Evolutionary conservation across 768 basidiomycete species (phyloP).

Genomic region (Symmetrospora coprosmae): DNA sequence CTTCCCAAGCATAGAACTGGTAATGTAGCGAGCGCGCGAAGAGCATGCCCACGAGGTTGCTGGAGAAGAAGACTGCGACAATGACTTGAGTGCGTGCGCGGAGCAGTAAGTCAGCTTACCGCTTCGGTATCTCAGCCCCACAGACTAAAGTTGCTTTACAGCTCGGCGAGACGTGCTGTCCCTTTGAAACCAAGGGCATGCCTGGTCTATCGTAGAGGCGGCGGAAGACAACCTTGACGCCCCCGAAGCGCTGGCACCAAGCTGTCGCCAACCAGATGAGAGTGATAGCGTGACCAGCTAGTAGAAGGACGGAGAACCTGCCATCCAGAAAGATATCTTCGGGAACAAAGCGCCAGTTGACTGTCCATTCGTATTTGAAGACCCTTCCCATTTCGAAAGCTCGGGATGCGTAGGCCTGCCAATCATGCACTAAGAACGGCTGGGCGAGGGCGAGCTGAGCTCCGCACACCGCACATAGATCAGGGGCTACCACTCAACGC

Average conservation of each 20-base stretch:
- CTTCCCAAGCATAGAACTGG: conserved; percentile 98
- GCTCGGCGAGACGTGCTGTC: too few species aligned
- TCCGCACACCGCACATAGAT: conserved; percentile 29
- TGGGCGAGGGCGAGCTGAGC: conserved; percentile 52
- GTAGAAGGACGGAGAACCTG: conserved; percentile 49
- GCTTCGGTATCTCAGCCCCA: too few species aligned
- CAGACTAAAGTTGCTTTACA: too few species aligned
- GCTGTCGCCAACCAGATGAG: conserved; percentile 55
- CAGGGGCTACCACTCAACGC: too few species aligned
- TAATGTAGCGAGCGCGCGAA: conserved; percentile 93
- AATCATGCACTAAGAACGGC: conserved; percentile 54
- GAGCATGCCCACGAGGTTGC: conserved; percentile 77
- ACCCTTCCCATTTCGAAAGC: conserved; percentile 78
- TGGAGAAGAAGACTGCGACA: conserved; percentile 68
- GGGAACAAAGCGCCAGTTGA: conserved; percentile 83
- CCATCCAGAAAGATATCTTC: conserved; percentile 61
- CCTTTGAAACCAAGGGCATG: too few species aligned
- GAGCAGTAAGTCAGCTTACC: too few species aligned
- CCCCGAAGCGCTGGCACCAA: conserved; percentile 68
- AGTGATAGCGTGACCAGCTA: conserved; percentile 51
- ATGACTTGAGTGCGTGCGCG: too few species aligned
- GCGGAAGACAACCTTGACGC: conserved; percentile 46
- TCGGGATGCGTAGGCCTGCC: conserved; percentile 51
- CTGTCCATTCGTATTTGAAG: conserved; percentile 92
- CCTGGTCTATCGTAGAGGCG: conserved; percentile 45